Percentiles rank a stretch among this genome's conserved stretches.
Conservation (phyloP, 306 rosid species). For the Glycine tomentella region DNA sequence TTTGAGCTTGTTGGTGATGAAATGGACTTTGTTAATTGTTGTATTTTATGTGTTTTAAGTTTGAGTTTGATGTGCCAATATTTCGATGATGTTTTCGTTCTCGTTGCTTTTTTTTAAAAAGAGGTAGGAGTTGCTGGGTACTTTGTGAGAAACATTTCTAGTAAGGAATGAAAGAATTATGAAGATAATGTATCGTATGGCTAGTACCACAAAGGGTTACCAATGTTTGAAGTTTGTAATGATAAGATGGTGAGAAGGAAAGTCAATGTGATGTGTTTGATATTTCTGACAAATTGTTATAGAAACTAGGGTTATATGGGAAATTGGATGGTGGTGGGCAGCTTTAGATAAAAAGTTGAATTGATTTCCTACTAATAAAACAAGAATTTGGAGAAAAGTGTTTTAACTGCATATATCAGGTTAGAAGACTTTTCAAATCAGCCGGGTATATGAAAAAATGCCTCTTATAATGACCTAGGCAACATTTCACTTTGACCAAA, state of each 20-base stretch:
- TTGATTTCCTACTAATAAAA: constrained; percentile 6
- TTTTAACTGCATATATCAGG: background rate
- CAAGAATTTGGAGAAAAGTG: constrained; percentile 7
- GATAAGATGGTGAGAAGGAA: background rate
- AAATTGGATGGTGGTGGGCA: background rate
- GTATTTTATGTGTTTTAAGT: background rate
- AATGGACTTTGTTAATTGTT: background rate
- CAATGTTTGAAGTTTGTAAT: background rate
- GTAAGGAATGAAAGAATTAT: background rate
- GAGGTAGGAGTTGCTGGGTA: background rate
- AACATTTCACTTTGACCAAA: background rate
- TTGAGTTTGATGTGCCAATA: background rate
- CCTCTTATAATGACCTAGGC: background rate
- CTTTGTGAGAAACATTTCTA: background rate
- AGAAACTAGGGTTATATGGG: background rate
- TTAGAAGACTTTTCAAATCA: constrained; percentile 9
- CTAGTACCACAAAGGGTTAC: background rate
- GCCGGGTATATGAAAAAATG: background rate
- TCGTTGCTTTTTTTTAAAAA: background rate
- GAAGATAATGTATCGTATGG: constrained; percentile 8
- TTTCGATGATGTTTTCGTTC: background rate
- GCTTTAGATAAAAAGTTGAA: background rate
- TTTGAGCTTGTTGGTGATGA: background rate
- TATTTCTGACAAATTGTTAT: background rate
- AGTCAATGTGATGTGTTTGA: background rate